These are phyloP conservation scores for Aphanomyces cochlioides DNA, from an alignment of 352 stramenopile genomes.

Conservation along the genomic window DNA sequence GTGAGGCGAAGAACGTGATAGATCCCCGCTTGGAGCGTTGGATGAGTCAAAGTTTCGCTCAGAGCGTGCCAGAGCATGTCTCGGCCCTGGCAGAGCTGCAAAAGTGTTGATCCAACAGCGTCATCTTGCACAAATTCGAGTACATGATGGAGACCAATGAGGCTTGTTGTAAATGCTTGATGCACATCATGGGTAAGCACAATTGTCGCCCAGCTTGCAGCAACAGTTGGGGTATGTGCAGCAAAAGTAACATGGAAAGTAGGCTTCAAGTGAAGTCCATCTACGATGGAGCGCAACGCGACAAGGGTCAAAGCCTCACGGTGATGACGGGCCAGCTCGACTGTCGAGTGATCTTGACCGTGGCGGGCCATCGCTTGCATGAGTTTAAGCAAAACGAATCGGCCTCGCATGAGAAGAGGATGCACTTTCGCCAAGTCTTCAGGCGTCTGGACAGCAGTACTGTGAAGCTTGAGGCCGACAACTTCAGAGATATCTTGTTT, in stretches of 20 bases:
- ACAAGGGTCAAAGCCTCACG: slow-evolving; percentile 63
- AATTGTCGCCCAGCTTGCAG: slow-evolving; percentile 42
- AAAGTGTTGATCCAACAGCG: background rate
- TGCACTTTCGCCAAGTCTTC: slow-evolving; percentile 41
- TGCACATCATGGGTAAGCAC: slow-evolving; percentile 50
- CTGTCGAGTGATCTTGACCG: slow-evolving; percentile 41
- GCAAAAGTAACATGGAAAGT: slow-evolving; percentile 52
- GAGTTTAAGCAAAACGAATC: slow-evolving; percentile 48
- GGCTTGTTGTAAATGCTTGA: slow-evolving; percentile 38
- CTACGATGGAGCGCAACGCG: slow-evolving; percentile 50
- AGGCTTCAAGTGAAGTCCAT: slow-evolving; percentile 52
- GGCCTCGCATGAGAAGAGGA: slow-evolving; percentile 40
- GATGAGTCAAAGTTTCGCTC: background rate
- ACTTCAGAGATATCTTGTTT: slow-evolving; percentile 58
- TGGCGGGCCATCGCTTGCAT: slow-evolving; percentile 41
- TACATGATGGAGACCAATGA: slow-evolving; percentile 43
- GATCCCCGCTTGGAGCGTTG: slow-evolving; percentile 1
- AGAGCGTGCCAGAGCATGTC: slow-evolving; percentile 13
- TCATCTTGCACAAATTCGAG: slow-evolving; percentile 55
- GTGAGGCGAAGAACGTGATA: slow-evolving; percentile 12
- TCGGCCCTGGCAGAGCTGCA: slow-evolving; percentile 3
- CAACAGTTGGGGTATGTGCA: slow-evolving; percentile 41
- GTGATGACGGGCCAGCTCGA: slow-evolving; percentile 51
- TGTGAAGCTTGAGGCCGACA: slow-evolving; percentile 48
- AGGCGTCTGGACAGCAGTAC: slow-evolving; percentile 38